Conservation (phyloP, 768 basidiomycete species). For the Nevesoporus exiguus region DNA sequence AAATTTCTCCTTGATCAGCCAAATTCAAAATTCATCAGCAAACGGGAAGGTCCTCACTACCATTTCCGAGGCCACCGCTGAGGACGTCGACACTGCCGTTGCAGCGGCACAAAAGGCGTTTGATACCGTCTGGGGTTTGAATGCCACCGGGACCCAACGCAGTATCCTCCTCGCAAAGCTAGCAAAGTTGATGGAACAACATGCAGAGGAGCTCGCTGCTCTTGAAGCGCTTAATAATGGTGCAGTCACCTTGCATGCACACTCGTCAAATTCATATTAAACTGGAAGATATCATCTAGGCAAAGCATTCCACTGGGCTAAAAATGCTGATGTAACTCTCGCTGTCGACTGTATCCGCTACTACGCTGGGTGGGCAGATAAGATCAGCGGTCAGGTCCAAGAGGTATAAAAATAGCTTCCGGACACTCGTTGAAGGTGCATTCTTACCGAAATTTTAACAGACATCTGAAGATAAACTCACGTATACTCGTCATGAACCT, state of each 20-base stretch:
- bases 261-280: neutral
- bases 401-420: slow-evolving; percentile 35
- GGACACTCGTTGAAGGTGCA: too few relatives aligned
- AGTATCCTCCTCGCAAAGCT: slow-evolving; percentile 59
- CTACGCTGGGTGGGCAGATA: slow-evolving; percentile 91
- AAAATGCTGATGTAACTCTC: slow-evolving; percentile 43
- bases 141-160: slow-evolving; percentile 49
- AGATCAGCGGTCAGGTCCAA: slow-evolving; percentile 71
- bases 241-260: slow-evolving; percentile 17
- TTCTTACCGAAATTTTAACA: slow-evolving; percentile 15
- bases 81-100: slow-evolving; percentile 79
- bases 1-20: neutral
- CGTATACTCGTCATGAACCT: slow-evolving; percentile 19
- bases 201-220: slow-evolving; percentile 65
- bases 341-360: slow-evolving; percentile 50
- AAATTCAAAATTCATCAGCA: slow-evolving; percentile 35
- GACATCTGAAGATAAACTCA: slow-evolving; percentile 24
- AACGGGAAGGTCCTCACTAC: slow-evolving; percentile 60
- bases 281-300: slow-evolving; percentile 31
- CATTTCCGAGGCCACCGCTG: slow-evolving; percentile 52
- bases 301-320: slow-evolving; percentile 52
- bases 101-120: slow-evolving; percentile 57
- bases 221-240: slow-evolving; percentile 72
- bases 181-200: slow-evolving; percentile 57
- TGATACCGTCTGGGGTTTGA: slow-evolving; percentile 68